Percentiles rank a stretch among this genome's conserved stretches.
These are phyloP conservation scores for Pseudofabraea citricarpa DNA, from an alignment of 2,329 filamentous ascomycete species.

Conservation along the genomic window DNA sequence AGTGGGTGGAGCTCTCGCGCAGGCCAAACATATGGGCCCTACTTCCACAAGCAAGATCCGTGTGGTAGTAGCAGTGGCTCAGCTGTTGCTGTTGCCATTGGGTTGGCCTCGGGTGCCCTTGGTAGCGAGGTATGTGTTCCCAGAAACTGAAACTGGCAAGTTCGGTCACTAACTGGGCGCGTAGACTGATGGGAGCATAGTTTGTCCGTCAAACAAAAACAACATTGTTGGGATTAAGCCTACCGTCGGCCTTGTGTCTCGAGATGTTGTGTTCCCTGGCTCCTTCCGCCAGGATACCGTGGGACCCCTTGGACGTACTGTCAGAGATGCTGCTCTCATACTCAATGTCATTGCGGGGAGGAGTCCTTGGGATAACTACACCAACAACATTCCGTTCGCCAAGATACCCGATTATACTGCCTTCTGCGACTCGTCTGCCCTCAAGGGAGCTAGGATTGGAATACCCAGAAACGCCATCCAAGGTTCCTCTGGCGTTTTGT, in stretches of 20 bases:
- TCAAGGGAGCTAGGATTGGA: background rate
- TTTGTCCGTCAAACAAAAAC: background rate
- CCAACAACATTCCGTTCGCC: background rate
- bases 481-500: background rate
- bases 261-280: background rate
- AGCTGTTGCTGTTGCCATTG: slow-evolving; percentile 41
- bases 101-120: slow-evolving; percentile 52
- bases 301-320: background rate
- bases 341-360: background rate
- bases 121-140: slow-evolving; percentile 63
- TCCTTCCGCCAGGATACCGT: background rate
- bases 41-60: background rate
- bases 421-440: background rate
- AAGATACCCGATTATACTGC: background rate
- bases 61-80: background rate
- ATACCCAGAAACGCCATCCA: background rate
- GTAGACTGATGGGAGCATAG: background rate
- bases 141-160: too few species aligned
- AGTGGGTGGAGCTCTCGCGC: background rate
- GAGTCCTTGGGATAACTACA: background rate
- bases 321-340: background rate
- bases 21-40: background rate
- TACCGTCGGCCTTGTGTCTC: background rate
- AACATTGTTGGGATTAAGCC: background rate
- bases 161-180: too few species aligned